Evolutionary conservation across 495 filamentous ascomycete genomes (phyloP).

Genomic region (Penicillium argentinense): DNA sequence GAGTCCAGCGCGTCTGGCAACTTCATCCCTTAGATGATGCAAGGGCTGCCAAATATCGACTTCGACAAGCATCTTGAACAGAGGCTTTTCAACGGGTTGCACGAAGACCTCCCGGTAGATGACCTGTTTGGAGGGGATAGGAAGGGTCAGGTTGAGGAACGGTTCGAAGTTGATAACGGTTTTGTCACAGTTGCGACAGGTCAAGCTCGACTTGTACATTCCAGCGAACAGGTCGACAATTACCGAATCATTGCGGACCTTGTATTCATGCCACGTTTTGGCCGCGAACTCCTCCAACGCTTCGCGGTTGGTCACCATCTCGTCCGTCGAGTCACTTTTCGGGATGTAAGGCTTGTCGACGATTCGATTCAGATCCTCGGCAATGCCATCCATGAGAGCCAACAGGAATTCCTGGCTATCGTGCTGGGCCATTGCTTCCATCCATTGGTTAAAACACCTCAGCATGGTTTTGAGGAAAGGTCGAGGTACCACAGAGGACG

Average conservation of each 20-base stretch:
- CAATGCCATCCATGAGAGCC: conserved; percentile 89
- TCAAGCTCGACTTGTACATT: conserved; percentile 95
- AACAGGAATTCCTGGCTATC: conserved; percentile 98
- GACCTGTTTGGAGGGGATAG: conserved; percentile 72
- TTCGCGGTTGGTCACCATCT: conserved; percentile 81
- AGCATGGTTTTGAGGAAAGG: conserved; percentile 80
- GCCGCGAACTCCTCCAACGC: conserved; percentile 80
- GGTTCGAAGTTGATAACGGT: conserved; percentile 99
- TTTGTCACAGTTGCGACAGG: conserved; percentile 88
- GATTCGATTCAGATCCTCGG: conserved; percentile 92
- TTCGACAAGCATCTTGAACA: conserved; percentile 76
- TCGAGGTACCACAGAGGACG: conserved; percentile 65
- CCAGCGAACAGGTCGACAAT: conserved; percentile 93
- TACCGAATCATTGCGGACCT: conserved; percentile 89
- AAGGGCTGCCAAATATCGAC: conserved; percentile 81
- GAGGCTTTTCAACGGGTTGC: conserved; percentile 58
- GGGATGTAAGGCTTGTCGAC: conserved; percentile 96
- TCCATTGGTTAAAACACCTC: conserved; percentile 75
- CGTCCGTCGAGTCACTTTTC: conserved; percentile 96
- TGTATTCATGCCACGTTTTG: conserved; percentile 87
- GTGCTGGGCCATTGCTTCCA: conserved; percentile 96
- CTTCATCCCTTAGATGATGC: conserved; percentile 68
- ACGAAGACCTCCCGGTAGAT: conserved; percentile 54
- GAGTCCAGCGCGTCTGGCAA: conserved; percentile 57
- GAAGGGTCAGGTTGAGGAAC: conserved; percentile 91